These are phyloP conservation scores for Circinella umbellata DNA, from an alignment of 371 early-diverging fungal species.

Conservation along the genomic window DNA sequence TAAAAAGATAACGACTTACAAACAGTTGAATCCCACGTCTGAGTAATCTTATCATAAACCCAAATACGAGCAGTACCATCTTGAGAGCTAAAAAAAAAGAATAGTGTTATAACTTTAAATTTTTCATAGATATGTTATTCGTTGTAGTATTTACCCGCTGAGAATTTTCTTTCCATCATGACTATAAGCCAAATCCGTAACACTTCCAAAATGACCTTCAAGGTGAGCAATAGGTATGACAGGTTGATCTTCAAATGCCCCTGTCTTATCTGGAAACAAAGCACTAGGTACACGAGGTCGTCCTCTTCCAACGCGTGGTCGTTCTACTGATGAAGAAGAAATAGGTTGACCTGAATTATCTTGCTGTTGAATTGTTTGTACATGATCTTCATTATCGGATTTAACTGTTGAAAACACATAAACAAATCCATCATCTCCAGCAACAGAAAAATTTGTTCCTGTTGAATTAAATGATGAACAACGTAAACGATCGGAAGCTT, in stretches of 20 bases:
- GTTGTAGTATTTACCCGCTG: constrained; percentile 58
- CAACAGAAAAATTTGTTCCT: constrained; percentile 83
- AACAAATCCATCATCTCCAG: constrained; percentile 81
- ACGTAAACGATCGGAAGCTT: constrained; percentile 63
- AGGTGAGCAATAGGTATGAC: constrained; percentile 64
- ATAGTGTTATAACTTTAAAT: too few relatives aligned
- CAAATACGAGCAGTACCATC: constrained; percentile 62
- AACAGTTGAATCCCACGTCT: constrained; percentile 42
- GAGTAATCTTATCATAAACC: constrained; percentile 35
- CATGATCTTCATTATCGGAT: background rate
- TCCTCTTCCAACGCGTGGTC: constrained; percentile 26
- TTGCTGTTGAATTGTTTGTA: background rate
- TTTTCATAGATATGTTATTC: too few relatives aligned
- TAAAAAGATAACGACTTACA: constrained; percentile 19
- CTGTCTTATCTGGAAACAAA: constrained; percentile 41
- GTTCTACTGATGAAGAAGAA: background rate
- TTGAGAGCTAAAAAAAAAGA: constrained; percentile 28
- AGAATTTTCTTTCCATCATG: constrained; percentile 73
- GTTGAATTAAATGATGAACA: constrained; percentile 79
- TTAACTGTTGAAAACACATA: constrained; percentile 69
- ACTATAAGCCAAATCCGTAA: constrained; percentile 82
- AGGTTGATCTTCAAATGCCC: constrained; percentile 54
- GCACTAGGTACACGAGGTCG: constrained; percentile 38
- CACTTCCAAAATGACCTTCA: constrained; percentile 76
- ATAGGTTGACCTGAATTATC: constrained; percentile 8